These are phyloP conservation scores for Cavenderia fasciculata DNA, from an alignment of 78 protist genomes.

Conservation along the genomic window DNA sequence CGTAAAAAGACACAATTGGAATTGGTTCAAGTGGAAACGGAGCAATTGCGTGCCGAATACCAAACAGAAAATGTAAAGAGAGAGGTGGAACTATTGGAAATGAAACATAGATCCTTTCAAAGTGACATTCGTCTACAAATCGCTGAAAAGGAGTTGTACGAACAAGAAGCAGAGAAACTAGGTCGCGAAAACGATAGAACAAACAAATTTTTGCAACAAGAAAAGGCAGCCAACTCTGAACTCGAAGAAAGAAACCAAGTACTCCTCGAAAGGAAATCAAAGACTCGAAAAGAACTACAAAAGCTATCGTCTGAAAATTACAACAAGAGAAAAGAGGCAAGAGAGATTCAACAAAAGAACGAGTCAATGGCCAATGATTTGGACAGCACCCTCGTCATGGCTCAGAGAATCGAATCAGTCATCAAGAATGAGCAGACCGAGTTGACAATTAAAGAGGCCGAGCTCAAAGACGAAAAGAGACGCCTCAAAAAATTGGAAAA, in stretches of 20 bases:
- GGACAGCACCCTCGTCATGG: neutral
- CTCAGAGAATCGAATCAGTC: neutral
- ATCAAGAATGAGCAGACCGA: conserved; percentile 19
- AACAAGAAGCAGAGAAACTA: neutral
- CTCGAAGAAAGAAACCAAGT: conserved; percentile 1
- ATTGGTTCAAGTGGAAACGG: neutral
- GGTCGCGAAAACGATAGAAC: conserved; percentile 6
- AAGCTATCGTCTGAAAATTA: neutral
- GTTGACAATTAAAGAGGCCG: conserved; percentile 17
- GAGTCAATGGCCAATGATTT: neutral
- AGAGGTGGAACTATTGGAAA: conserved; percentile 2
- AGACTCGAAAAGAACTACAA: neutral
- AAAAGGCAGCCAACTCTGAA: conserved; percentile 5
- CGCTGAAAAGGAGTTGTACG: conserved; percentile 13
- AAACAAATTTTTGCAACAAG: neutral
- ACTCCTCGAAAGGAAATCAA: conserved; percentile 11
- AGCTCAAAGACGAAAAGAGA: conserved; percentile 43
- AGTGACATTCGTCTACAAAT: conserved; percentile 7
- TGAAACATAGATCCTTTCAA: neutral
- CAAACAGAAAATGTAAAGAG: conserved; percentile 12
- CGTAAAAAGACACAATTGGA: neutral
- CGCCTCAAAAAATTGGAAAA: conserved; percentile 5
- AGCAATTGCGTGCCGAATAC: neutral
- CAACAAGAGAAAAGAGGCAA: neutral
- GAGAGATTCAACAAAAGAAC: neutral